Base-by-base conservation (phyloP, 2,329 filamentous ascomycete species). In the Biscogniauxia sp. region DNA sequence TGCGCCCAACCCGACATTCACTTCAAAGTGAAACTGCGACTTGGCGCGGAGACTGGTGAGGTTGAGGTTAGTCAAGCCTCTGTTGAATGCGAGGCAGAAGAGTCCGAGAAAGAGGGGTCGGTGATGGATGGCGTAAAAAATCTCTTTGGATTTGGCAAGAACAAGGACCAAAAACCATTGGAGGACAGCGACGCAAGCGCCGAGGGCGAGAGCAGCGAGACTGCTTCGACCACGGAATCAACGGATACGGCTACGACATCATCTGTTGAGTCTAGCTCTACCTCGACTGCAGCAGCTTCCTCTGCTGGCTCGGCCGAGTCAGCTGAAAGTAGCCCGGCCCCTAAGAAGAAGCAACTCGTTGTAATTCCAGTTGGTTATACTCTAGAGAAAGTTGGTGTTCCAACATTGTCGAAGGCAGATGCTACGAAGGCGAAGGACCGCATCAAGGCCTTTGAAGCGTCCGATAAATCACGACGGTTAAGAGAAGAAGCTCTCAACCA, bases 81-180 rank as follows among this genome's bases (percentile, higher is more conserved):
- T 59, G 88, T 95, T 5, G 93, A 93, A 74, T 99, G 95, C 72
- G 91, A 96, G 73, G 85, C 89, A 25, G 91, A 96, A 56, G 83
- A 82, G 4, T 75, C 78, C 8, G 87, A 88, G 76, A 92, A 93
- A 74, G 91, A 91, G 65, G 88, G 89, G 56, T 69, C 68, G 7
- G 85, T 98, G 54, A 91, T 97, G 54, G 94, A 97, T 71, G 93
- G 92, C 51, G 92, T 98, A 66, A 99, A 99, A 82, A 96, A 93
- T 66, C 85, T 97, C 64, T 96, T 99, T 72, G 95, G 95, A 5
- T 93, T 98, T 73, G 95, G 94, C 25, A 91, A 91, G 71, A 92
- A 92, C 78, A 96, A 96, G 78, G 90, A 90, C 32, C 91, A 94
- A 59, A 90, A 97, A 76, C 81, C 83, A 5, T 73, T 97, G 37